A percentile compares a stretch with the other conserved stretches of the same genome.
Conservation (phyloP, 2,329 filamentous ascomycete species). For the Diatrype stigma region DNA sequence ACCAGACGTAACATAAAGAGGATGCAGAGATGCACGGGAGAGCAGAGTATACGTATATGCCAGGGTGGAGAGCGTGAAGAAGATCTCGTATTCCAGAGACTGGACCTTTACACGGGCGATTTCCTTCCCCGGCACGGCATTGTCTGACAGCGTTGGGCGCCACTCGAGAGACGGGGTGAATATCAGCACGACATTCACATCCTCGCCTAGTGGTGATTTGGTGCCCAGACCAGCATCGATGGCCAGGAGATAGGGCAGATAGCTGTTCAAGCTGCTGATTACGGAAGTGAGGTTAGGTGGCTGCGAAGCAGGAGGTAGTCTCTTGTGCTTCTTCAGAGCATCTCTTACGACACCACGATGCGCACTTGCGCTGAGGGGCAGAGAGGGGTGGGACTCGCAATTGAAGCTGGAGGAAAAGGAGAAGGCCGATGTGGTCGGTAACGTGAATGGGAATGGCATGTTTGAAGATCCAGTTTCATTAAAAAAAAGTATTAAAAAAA, state of each 20-base stretch:
- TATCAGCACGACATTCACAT: constrained; percentile 63
- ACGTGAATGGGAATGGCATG: constrained; percentile 87
- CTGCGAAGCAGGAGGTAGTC: constrained; percentile 69
- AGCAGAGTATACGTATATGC: constrained; percentile 70
- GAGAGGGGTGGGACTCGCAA: constrained; percentile 81
- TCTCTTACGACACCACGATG: constrained; percentile 79
- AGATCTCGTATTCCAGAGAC: constrained; percentile 78
- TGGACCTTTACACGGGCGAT: constrained; percentile 63
- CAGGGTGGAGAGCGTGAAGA: constrained; percentile 72
- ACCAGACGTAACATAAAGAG: constrained; percentile 63
- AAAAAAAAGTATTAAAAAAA: not conserved
- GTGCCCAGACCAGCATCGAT: constrained; percentile 68
- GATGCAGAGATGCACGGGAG: constrained; percentile 68
- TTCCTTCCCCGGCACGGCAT: constrained; percentile 61
- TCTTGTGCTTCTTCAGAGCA: constrained; percentile 83
- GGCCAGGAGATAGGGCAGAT: constrained; percentile 79
- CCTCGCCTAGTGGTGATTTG: constrained; percentile 49
- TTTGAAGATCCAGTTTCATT: constrained; percentile 16
- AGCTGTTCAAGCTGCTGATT: constrained; percentile 65
- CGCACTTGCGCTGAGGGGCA: constrained; percentile 77
- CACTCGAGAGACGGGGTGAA: constrained; percentile 67
- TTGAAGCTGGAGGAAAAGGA: constrained; percentile 74
- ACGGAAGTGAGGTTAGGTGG: constrained; percentile 66
- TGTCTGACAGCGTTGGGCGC: constrained; percentile 72
- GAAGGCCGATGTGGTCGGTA: constrained; percentile 86